Base-by-base conservation (phyloP, 805 yeast genomes). In the Saccharomycopsis schoenii region DNA sequence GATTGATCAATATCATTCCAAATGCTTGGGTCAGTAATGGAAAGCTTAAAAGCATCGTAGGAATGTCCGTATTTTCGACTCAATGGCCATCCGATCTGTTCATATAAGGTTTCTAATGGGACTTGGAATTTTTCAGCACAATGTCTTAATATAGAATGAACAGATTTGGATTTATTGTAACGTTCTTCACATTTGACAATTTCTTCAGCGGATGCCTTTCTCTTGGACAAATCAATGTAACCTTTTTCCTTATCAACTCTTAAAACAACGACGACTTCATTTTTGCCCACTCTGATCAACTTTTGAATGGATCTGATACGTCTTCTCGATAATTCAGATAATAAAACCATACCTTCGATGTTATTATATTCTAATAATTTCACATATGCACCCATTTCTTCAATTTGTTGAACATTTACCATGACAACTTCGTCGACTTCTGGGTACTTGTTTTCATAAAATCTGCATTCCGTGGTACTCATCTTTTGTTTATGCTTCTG, bases 381-480 rank as follows among this genome's bases (percentile, higher is more conserved):
- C 66, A 94, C 96, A 74, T 94, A 94, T 14, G 99, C 99, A 63
- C 99, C 99, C 99, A 94, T 94, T 75, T 94, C 99, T 67, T 98
- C 99, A 69, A 94, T 94, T 74, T 89, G 96, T 75, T 89, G 96
- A 68, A 94, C 99, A 76, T 94, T 94, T 72, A 94, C 99, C 96
- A 94, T 93, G 66, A 94, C 98, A 68, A 94, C 96, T 74, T 94
- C 99, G 68, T 94, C 99, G 70, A 94, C 96, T 76, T 94, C 99
- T 63, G 99, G 99, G 79, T 85, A 94, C 76, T 92, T 93, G 83
- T 92, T 94, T 77, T 93, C 99, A 74, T 94, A 94, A 77, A 88
- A 94, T 78, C 99, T 87, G 80, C 97, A 92, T 74, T 89, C 86
- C 56, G 96, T 85, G 50, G 89, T 83, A 70, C 92, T 86, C 96